These are phyloP conservation scores for Trichoderma erinaceum DNA, from an alignment of 495 filamentous ascomycete species.

Conservation along the genomic window DNA sequence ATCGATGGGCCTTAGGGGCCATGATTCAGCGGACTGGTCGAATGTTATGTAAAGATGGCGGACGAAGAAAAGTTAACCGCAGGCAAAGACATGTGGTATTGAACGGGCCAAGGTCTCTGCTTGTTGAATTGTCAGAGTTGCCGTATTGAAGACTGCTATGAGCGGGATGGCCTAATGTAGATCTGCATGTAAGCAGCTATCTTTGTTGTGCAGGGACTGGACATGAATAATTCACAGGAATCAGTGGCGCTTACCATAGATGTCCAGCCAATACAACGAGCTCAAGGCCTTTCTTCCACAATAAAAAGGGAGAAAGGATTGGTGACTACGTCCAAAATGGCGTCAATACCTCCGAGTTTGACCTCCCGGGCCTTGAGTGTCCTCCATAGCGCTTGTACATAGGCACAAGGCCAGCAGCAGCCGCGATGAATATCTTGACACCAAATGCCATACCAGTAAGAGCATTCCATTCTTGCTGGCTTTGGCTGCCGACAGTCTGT, in stretches of 20 bases:
- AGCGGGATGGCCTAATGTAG: not conserved
- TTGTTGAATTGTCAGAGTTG: not conserved
- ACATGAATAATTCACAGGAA: not conserved
- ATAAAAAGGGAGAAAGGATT: not conserved
- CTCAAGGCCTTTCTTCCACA: not conserved
- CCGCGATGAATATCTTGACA: not conserved
- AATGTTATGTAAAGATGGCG: not conserved
- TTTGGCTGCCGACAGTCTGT: not conserved
- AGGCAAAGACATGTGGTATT: not conserved
- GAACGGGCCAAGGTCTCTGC: not conserved
- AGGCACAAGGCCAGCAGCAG: not conserved
- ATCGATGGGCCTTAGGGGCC: not conserved
- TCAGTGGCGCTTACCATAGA: not conserved
- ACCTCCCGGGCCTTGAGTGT: not conserved
- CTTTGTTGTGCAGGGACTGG: too few species aligned
- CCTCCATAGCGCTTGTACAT: not conserved
- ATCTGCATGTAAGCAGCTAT: not conserved
- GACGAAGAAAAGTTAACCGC: too few species aligned
- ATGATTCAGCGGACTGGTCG: not conserved
- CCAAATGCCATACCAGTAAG: not conserved
- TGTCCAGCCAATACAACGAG: not conserved
- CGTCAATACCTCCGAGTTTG: not conserved
- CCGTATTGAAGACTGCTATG: not conserved
- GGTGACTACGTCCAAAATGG: not conserved
- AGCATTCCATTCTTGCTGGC: not conserved